phyloP scores from a whole-genome alignment of 768 basidiomycete species.

The Paxillus involutus region DNA sequence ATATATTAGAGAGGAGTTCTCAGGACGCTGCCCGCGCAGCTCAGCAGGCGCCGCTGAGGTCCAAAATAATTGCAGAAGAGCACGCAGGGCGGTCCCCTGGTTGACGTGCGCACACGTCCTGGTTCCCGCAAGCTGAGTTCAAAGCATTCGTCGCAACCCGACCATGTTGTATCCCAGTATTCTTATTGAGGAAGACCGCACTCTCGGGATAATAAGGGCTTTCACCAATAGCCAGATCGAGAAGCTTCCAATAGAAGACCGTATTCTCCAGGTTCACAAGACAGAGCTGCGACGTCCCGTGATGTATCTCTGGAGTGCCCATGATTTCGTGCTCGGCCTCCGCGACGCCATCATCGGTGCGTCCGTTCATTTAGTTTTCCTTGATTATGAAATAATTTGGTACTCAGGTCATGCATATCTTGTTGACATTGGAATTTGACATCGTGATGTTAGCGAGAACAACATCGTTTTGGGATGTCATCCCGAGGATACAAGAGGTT shows the following conservation, averaged over 20 bases:
- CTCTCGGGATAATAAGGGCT: background rate
- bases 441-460: background rate
- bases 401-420: background rate
- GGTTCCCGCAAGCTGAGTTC: too few species aligned
- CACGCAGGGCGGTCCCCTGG: too few species aligned
- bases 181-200: background rate
- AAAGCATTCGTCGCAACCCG: too few species aligned
- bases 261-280: background rate
- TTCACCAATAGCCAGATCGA: background rate
- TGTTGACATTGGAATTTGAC: background rate
- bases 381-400: background rate
- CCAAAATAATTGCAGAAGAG: background rate
- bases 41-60: background rate
- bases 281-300: background rate
- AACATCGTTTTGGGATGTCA: too few species aligned
- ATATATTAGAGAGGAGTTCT: too few species aligned
- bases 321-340: conserved; percentile 5
- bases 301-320: conserved; percentile 3
- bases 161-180: background rate
- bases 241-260: background rate
- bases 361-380: background rate
- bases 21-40: background rate
- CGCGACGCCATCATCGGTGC: background rate
- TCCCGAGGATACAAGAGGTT: too few species aligned
- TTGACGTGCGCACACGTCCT: background rate